phyloP scores from a whole-genome alignment of 352 stramenopile genomes.

The Phytopythium delawarense region DNA sequence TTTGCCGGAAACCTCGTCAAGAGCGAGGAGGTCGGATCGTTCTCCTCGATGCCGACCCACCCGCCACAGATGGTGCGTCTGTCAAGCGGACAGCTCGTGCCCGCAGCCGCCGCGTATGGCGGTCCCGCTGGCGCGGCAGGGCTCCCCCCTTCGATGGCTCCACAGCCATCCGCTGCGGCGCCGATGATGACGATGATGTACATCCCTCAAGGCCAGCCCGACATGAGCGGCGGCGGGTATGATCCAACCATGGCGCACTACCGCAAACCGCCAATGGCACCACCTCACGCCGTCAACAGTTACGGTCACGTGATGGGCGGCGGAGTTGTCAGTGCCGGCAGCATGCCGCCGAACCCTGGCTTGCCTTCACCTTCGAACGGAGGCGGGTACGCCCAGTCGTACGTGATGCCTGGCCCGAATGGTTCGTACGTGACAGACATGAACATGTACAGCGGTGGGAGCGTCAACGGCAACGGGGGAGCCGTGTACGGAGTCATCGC shows the following conservation, averaged over 20 bases:
- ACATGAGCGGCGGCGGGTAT: slow-evolving; percentile 41
- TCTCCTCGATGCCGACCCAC: slow-evolving; percentile 34
- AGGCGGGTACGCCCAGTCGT: slow-evolving; percentile 6
- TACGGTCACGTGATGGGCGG: slow-evolving; percentile 30
- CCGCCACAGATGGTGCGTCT: slow-evolving; percentile 34
- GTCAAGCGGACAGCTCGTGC: slow-evolving; percentile 26
- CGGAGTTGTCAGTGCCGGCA: neutral
- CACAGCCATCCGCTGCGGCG: slow-evolving; percentile 2
- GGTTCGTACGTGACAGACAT: slow-evolving; percentile 24
- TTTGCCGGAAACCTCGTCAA: slow-evolving; percentile 60
- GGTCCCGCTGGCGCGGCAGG: slow-evolving; percentile 10
- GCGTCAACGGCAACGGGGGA: slow-evolving; percentile 11
- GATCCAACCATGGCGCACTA: slow-evolving; percentile 51
- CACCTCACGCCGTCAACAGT: slow-evolving; percentile 23
- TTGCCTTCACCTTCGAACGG: slow-evolving; percentile 5
- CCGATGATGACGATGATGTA: slow-evolving; percentile 41
- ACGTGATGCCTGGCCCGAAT: slow-evolving; percentile 7
- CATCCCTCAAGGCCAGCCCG: slow-evolving; percentile 9
- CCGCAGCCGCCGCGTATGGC: slow-evolving; percentile 18
- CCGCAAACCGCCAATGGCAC: slow-evolving; percentile 35
- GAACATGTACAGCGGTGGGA: slow-evolving; percentile 39
- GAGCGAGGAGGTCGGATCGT: slow-evolving; percentile 57
- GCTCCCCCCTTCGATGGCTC: neutral
- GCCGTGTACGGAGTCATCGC: slow-evolving; percentile 20
- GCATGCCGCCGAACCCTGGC: neutral